Conservation (phyloP, 2,329 filamentous ascomycete genomes). For the Drechslerella stenobrocha region DNA sequence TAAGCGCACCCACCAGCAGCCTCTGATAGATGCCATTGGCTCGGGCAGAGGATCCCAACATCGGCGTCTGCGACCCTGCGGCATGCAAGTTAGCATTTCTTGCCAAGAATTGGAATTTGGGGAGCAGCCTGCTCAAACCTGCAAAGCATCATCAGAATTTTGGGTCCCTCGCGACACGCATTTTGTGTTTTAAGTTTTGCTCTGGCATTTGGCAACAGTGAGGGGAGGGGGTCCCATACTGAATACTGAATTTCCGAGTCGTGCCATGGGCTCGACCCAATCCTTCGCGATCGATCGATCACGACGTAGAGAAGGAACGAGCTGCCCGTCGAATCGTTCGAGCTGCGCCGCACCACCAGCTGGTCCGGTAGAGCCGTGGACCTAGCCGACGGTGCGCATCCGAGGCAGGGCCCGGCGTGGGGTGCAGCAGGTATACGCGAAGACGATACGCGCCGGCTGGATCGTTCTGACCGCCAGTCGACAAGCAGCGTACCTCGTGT, state of each 20-base stretch:
- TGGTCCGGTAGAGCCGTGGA: background rate
- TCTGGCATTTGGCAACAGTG: too few relatives aligned
- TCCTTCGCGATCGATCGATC: slow-evolving; percentile 11
- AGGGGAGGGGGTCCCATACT: slow-evolving; percentile 44
- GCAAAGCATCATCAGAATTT: slow-evolving; percentile 17
- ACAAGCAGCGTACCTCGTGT: slow-evolving; percentile 22
- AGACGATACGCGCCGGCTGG: slow-evolving; percentile 14
- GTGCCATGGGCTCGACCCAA: too few relatives aligned
- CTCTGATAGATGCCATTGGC: slow-evolving; percentile 25
- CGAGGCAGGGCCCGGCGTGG: background rate
- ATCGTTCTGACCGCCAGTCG: slow-evolving; percentile 16
- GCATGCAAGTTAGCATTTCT: slow-evolving; percentile 39
- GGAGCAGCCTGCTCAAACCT: slow-evolving; percentile 4
- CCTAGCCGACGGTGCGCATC: slow-evolving; percentile 1
- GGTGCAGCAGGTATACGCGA: slow-evolving; percentile 31
- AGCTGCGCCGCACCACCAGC: background rate
- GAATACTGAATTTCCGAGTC: slow-evolving; percentile 10
- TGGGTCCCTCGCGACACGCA: slow-evolving; percentile 1
- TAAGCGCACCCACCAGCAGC: slow-evolving; percentile 38
- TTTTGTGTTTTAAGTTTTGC: slow-evolving; percentile 13
- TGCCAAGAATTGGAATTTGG: slow-evolving; percentile 34
- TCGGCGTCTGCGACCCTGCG: slow-evolving; percentile 32
- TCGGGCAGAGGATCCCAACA: slow-evolving; percentile 14
- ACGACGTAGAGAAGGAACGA: slow-evolving; percentile 12
- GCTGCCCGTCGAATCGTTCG: slow-evolving; percentile 21